Conservation (phyloP, 1,284 basidiomycete genomes). For the Malassezia restricta region DNA sequence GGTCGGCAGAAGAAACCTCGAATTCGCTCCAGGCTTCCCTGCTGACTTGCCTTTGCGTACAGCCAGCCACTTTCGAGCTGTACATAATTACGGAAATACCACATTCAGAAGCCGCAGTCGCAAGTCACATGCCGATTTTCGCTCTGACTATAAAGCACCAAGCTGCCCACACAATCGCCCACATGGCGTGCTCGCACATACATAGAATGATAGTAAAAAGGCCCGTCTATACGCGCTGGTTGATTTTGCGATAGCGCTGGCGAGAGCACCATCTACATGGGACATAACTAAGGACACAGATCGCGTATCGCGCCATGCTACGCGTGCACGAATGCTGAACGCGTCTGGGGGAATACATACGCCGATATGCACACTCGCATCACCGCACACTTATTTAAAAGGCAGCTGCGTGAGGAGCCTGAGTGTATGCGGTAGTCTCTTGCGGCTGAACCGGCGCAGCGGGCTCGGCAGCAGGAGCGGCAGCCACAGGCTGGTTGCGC, state of each 20-base stretch:
- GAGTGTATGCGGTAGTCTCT: neutral
- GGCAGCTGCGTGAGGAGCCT: slow-evolving; percentile 20
- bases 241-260: slow-evolving; percentile 9
- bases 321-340: slow-evolving; percentile 8
- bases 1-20: no score
- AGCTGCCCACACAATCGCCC: no score
- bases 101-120: no score
- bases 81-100: no score
- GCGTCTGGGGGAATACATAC: slow-evolving; percentile 7
- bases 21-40: no score
- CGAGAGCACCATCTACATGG: slow-evolving; percentile 2
- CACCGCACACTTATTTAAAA: slow-evolving; percentile 19
- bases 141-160: no score
- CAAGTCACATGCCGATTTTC: no score
- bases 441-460: slow-evolving; percentile 1
- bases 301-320: slow-evolving; percentile 8
- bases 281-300: slow-evolving; percentile 10
- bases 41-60: no score
- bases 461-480: slow-evolving; percentile 9
- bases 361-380: neutral
- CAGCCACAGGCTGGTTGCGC: slow-evolving; percentile 26
- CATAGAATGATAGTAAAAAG: no score
- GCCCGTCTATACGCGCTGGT: neutral
- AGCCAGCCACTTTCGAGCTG: no score
- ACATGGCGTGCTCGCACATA: no score